phyloP scores from a whole-genome alignment of 441 rosid species.

The Populus trichocarpa region DNA sequence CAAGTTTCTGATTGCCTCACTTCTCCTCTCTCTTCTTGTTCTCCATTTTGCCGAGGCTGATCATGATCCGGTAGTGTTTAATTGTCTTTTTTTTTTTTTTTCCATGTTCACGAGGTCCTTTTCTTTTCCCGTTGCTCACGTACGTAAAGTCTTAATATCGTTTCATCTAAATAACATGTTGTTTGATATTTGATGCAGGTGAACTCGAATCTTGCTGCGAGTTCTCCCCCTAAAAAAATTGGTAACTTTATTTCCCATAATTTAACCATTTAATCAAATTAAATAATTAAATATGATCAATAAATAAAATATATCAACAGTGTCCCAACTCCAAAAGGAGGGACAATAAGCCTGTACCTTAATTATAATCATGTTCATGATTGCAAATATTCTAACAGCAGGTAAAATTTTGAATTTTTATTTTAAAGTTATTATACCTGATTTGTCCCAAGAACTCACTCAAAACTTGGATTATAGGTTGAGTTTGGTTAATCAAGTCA shows the following conservation, averaged over 20 bases:
- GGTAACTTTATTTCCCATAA: conserved; percentile 19
- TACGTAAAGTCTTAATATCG: not conserved
- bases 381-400: not conserved
- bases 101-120: not conserved
- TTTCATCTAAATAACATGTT: not conserved
- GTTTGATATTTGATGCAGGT: conserved; percentile 11
- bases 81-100: not conserved
- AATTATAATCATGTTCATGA: not conserved
- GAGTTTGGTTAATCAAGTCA: too few species aligned
- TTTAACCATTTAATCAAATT: not conserved
- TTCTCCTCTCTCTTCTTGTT: conserved; percentile 53
- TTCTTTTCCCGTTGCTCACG: not conserved
- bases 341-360: not conserved
- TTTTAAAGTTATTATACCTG: not conserved
- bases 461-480: not conserved
- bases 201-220: not conserved
- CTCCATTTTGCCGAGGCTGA: conserved; percentile 46
- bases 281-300: not conserved
- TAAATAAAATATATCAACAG: not conserved
- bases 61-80: conserved; percentile 20
- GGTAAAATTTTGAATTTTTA: not conserved
- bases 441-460: too few species aligned
- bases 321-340: not conserved
- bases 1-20: conserved; percentile 42
- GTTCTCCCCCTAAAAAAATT: conserved; percentile 5